Conservation (phyloP, 192 early-diverging fungal species). For the Coemansia sp. region DNA sequence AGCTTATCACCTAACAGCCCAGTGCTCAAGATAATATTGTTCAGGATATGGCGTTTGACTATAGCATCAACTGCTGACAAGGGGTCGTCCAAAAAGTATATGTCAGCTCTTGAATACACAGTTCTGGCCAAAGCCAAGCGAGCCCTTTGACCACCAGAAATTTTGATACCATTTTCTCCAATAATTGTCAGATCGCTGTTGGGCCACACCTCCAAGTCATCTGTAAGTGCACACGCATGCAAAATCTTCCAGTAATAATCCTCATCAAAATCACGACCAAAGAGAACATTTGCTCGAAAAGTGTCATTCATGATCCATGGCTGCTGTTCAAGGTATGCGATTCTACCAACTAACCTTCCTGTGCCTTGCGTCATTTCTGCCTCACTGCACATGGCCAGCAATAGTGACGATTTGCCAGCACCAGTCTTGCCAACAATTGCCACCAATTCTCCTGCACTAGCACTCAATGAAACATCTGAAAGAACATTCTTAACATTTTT, state of each 20-base stretch:
- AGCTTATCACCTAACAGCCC: constrained; percentile 61
- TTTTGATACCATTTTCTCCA: constrained; percentile 71
- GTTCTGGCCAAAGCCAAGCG: constrained; percentile 68
- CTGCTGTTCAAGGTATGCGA: constrained; percentile 39
- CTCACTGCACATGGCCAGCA: constrained; percentile 64
- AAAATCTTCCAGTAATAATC: constrained; percentile 64
- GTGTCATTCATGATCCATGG: constrained; percentile 57
- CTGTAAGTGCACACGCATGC: constrained; percentile 63
- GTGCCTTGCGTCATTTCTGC: constrained; percentile 39
- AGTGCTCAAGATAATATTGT: constrained; percentile 61
- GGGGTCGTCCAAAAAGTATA: constrained; percentile 74
- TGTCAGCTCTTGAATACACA: constrained; percentile 70
- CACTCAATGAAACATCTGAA: constrained; percentile 13
- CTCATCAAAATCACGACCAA: constrained; percentile 68
- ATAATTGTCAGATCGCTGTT: constrained; percentile 73
- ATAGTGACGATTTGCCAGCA: constrained; percentile 64
- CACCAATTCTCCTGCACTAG: constrained; percentile 50
- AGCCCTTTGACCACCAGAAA: constrained; percentile 74
- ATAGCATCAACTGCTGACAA: constrained; percentile 71
- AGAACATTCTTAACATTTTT: constrained; percentile 1
- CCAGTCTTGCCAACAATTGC: constrained; percentile 66
- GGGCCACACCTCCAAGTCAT: constrained; percentile 67
- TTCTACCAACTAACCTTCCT: constrained; percentile 21
- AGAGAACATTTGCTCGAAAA: constrained; percentile 78
- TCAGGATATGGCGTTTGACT: constrained; percentile 67